Conservation (phyloP, 2,329 filamentous ascomycete species). For the Penicillium digitatum region DNA sequence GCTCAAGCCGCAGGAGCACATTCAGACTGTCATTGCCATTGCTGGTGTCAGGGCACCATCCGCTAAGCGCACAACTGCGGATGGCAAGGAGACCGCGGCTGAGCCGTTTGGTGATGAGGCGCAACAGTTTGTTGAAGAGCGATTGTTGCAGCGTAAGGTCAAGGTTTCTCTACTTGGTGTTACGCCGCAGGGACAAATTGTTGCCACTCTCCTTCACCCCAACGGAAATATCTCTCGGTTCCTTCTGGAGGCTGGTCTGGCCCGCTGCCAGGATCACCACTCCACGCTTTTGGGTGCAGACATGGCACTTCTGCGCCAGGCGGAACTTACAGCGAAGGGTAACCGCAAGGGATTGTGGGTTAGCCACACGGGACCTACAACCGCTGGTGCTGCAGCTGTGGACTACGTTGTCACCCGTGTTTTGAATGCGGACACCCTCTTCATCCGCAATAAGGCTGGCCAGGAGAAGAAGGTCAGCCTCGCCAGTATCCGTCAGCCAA, state of each 20-base stretch:
- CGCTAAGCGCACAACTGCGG: conserved; percentile 81
- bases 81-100: conserved; percentile 74
- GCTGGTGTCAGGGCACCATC: conserved; percentile 85
- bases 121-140: conserved; percentile 77
- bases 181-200: conserved; percentile 86
- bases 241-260: conserved; percentile 81
- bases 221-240: conserved; percentile 90
- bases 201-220: conserved; percentile 82
- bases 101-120: conserved; percentile 90
- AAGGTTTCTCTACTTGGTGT: conserved; percentile 78
- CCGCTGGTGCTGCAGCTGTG: conserved; percentile 52
- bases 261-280: conserved; percentile 92
- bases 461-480: conserved; percentile 85
- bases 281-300: conserved; percentile 84
- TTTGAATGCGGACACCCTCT: conserved; percentile 82
- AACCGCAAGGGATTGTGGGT: conserved; percentile 76
- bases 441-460: conserved; percentile 78
- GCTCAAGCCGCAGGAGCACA: conserved; percentile 75
- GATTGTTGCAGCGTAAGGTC: conserved; percentile 81
- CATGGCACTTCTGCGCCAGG: conserved; percentile 79
- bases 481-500: conserved; percentile 91
- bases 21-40: conserved; percentile 82
- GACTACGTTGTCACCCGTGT: conserved; percentile 84
- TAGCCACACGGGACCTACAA: conserved; percentile 67
- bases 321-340: conserved; percentile 79